These are phyloP conservation scores for Leptomonas pyrrhocoris DNA, from an alignment of 208 protist genomes.

Conservation along the genomic window DNA sequence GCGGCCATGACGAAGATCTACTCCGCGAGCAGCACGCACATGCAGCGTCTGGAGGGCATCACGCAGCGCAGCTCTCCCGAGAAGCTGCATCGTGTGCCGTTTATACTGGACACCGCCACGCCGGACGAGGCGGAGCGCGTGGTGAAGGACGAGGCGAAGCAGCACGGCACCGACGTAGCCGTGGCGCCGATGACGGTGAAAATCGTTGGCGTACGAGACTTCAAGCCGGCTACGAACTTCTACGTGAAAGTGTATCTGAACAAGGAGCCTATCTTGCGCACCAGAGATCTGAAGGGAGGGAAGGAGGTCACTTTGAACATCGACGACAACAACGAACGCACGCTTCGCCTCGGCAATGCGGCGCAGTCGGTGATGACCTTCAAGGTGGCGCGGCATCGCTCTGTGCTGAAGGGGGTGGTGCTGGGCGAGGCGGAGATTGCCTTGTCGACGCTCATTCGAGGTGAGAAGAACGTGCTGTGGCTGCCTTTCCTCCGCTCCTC, in stretches of 20 bases:
- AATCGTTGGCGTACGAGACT: slow-evolving; percentile 63
- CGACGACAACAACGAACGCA: slow-evolving; percentile 70
- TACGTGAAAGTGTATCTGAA: slow-evolving; percentile 82
- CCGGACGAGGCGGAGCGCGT: slow-evolving; percentile 39
- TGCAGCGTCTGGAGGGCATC: slow-evolving; percentile 35
- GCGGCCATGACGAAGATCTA: slow-evolving; percentile 14
- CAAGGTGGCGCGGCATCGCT: slow-evolving; percentile 55
- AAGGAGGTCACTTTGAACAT: slow-evolving; percentile 49
- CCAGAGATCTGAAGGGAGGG: slow-evolving; percentile 38
- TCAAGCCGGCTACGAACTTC: slow-evolving; percentile 38
- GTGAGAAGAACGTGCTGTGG: slow-evolving; percentile 73
- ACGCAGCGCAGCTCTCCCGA: slow-evolving; percentile 52
- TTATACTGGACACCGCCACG: slow-evolving; percentile 56
- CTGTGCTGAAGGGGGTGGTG: slow-evolving; percentile 37
- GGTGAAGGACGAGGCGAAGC: slow-evolving; percentile 41
- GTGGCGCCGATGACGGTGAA: slow-evolving; percentile 74
- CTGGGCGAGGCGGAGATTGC: slow-evolving; percentile 58
- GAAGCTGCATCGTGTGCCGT: slow-evolving; percentile 66
- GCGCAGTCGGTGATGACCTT: slow-evolving; percentile 48
- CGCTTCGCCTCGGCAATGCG: slow-evolving; percentile 51
- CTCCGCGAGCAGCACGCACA: slow-evolving; percentile 14
- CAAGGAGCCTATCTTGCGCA: slow-evolving; percentile 55
- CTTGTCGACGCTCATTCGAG: slow-evolving; percentile 56
- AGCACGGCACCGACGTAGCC: slow-evolving; percentile 23
- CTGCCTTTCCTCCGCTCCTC: slow-evolving; percentile 54